A percentile compares a stretch with the other conserved stretches of the same genome.
phyloP scores from a whole-genome alignment of 176 grass and related monocot genomes.

The Cenchrus americanus region DNA sequence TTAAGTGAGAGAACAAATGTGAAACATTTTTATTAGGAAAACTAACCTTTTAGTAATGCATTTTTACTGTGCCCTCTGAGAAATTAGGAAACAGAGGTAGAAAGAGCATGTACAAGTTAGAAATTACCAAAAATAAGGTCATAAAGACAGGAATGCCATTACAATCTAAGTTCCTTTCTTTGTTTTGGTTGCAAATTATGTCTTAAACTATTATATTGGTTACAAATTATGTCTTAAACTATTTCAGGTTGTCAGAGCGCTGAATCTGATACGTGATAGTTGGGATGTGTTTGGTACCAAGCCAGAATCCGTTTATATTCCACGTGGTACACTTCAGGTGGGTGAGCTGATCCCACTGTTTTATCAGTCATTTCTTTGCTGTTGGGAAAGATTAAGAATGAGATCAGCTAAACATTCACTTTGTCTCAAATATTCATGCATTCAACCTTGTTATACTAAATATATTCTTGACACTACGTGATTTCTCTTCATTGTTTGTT shows the following conservation, averaged over 20 bases:
- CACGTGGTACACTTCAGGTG: constrained; percentile 98
- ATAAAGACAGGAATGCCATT: not conserved
- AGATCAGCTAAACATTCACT: constrained; percentile 21
- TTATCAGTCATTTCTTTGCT: not conserved
- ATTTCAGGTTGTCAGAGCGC: constrained; percentile 86
- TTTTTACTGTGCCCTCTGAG: not conserved
- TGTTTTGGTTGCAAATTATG: not conserved
- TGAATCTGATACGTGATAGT: constrained; percentile 77
- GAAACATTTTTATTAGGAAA: not conserved
- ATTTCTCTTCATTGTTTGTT: not conserved
- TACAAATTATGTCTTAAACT: constrained; percentile 39
- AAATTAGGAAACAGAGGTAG: not conserved
- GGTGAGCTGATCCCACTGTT: constrained; percentile 39
- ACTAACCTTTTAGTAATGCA: not conserved
- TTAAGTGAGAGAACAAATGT: not conserved
- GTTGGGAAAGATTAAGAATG: not conserved
- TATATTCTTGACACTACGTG: constrained; percentile 2
- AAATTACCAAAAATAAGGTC: constrained; percentile 6
- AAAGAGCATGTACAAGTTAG: not conserved
- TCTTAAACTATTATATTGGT: constrained; percentile 48
- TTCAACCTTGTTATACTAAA: constrained; percentile 13
- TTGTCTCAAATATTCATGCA: constrained; percentile 20
- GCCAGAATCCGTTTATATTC: constrained; percentile 81
- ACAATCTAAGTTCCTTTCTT: constrained; percentile 14
- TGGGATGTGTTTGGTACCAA: constrained; percentile 86